phyloP scores from a whole-genome alignment of 1,139 yeast genomes.

The Geotrichum fermentans region DNA sequence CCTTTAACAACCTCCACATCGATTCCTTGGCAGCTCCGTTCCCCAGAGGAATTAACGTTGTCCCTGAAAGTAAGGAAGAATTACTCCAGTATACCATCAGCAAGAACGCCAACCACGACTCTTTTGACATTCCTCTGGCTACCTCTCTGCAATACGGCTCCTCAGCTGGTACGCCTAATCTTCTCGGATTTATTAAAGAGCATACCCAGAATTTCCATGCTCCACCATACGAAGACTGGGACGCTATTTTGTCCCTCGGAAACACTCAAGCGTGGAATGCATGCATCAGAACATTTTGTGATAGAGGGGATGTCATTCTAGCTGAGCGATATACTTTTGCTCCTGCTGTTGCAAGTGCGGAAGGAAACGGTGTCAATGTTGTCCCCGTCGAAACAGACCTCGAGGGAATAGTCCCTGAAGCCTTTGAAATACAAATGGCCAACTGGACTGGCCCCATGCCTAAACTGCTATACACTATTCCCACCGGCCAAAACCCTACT shows the following conservation, averaged over 20 bases:
- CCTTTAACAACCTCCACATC: slow-evolving; percentile 70
- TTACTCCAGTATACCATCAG: slow-evolving; percentile 26
- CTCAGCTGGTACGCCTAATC: slow-evolving; percentile 73
- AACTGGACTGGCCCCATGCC: slow-evolving; percentile 73
- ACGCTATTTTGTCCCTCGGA: slow-evolving; percentile 59
- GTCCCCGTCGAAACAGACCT: slow-evolving; percentile 77
- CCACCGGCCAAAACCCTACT: slow-evolving; percentile 95
- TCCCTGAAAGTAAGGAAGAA: slow-evolving; percentile 47
- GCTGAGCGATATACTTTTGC: slow-evolving; percentile 82
- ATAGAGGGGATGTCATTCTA: slow-evolving; percentile 72
- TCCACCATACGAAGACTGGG: slow-evolving; percentile 66
- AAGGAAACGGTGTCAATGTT: slow-evolving; percentile 62
- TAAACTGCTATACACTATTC: slow-evolving; percentile 75
- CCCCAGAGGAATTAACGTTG: slow-evolving; percentile 66
- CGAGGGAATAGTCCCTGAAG: slow-evolving; percentile 73
- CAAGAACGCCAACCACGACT: slow-evolving; percentile 8
- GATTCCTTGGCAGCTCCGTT: slow-evolving; percentile 78
- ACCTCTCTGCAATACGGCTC: slow-evolving; percentile 88
- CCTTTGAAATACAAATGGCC: slow-evolving; percentile 56
- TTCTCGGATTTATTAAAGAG: slow-evolving; percentile 62
- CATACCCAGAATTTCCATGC: slow-evolving; percentile 69
- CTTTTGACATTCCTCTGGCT: slow-evolving; percentile 63
- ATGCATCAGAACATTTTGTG: slow-evolving; percentile 68
- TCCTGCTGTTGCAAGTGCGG: slow-evolving; percentile 77
- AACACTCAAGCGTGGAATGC: slow-evolving; percentile 91